These are phyloP conservation scores for Heteromeles arbutifolia DNA, from an alignment of 306 rosid species.

Conservation along the genomic window DNA sequence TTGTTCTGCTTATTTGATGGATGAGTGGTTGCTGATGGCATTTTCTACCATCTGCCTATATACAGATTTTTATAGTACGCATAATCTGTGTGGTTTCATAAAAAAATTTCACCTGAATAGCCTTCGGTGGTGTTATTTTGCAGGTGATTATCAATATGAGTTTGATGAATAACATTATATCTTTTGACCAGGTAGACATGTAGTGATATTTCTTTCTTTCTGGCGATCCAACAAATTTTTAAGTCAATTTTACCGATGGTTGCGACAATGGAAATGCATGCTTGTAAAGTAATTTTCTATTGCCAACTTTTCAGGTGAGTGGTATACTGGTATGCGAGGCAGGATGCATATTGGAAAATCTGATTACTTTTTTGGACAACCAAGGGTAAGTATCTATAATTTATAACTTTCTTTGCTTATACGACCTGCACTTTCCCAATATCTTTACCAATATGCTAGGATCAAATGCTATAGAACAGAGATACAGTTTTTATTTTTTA, in stretches of 20 bases:
- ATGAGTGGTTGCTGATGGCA: neutral
- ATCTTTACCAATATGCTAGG: neutral
- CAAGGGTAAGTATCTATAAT: conserved; percentile 61
- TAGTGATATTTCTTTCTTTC: neutral
- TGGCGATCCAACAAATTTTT: conserved; percentile 3
- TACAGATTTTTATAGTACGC: neutral
- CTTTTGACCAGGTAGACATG: conserved; percentile 75
- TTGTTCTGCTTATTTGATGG: conserved; percentile 4
- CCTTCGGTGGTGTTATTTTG: conserved; percentile 28
- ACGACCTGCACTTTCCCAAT: neutral
- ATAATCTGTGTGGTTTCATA: neutral
- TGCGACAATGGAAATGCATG: conserved; percentile 1
- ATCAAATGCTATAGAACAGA: neutral
- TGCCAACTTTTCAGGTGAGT: conserved; percentile 67
- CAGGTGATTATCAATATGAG: conserved; percentile 82
- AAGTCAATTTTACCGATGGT: conserved; percentile 6
- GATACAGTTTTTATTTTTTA: neutral
- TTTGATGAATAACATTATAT: conserved; percentile 64
- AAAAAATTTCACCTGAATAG: neutral
- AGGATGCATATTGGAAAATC: conserved; percentile 90
- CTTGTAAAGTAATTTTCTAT: conserved; percentile 21
- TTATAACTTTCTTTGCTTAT: conserved; percentile 1
- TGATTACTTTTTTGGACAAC: conserved; percentile 70
- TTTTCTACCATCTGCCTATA: neutral
- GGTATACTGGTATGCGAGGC: conserved; percentile 96